Base-by-base conservation (phyloP, 768 basidiomycete genomes). In the Psilocybe tampanensis region DNA sequence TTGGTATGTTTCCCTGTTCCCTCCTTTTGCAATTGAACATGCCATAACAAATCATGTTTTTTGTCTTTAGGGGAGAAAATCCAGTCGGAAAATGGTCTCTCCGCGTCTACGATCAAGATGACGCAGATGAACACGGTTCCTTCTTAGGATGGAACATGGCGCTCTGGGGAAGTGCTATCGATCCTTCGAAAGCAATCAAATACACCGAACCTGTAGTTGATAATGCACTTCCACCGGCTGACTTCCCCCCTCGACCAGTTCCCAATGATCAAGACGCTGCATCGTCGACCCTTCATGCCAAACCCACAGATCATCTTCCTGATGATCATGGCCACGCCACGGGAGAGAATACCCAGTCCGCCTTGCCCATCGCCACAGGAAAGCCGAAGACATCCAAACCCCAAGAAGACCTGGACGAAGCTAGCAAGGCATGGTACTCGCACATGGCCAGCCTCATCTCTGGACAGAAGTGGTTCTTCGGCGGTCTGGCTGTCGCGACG, bases 111-210 rank as follows among this genome's bases (percentile, higher is more conserved):
- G 97, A 99, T 65, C 87, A 89, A 64, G 76, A 76, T 43, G 84
- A 83, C 24, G 62, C 67, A 19, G 71, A 68, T 1, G 76, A 82
- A 59, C 83, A 79, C 18, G 86, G 86, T 33, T 74, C 72, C 18
- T 95, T 99, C 80, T 77, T 93, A 33, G 91, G 91, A 6, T 99
- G 95, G 96, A 87, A 85, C 50, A 85, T 98, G 74, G 85, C 88
- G 54, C 80, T 99, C 50, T 99, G 94, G 92, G 96, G 96, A 21
- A 86, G 89, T 26, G 78, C 88, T 33, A 80, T 90, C 52, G 93
- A 98, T 69, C 73, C 92, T 0, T 66, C 80, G 2, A 81, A 84
- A 60, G 85, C 85, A 9, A 82, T 77, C 60, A 78, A 78, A 49
- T 95, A 85, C 64, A 76, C 81, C 24, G 77, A 89, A 17, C 83